Percentiles rank a stretch among this genome's conserved stretches.
These are phyloP conservation scores for Madurella mycetomatis DNA, from an alignment of 2,329 filamentous ascomycete species.

Conservation along the genomic window DNA sequence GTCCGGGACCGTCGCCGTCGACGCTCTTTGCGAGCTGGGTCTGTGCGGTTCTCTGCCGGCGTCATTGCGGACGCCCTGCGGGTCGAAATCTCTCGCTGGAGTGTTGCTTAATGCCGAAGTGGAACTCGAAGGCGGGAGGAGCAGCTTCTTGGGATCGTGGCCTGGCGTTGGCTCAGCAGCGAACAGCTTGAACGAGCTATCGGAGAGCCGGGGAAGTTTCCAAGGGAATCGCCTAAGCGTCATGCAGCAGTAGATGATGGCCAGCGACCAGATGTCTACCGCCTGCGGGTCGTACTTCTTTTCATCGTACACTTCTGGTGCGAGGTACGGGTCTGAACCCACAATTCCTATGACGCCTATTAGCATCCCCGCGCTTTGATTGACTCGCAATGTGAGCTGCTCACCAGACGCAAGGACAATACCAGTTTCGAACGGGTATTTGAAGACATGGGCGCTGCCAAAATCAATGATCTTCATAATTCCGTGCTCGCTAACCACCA, in stretches of 20 bases:
- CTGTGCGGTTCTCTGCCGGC: conserved; percentile 9
- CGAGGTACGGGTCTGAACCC: conserved; percentile 88
- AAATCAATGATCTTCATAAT: conserved; percentile 99
- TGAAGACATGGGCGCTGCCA: conserved; percentile 93
- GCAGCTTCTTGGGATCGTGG: conserved; percentile 53
- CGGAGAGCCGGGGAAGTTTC: conserved; percentile 87
- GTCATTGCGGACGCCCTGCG: conserved; percentile 10
- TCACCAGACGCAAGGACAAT: conserved; percentile 76
- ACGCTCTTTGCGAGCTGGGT: conserved; percentile 15
- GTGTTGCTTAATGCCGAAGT: conserved; percentile 40
- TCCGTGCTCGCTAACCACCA: conserved; percentile 90
- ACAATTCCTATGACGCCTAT: conserved; percentile 52
- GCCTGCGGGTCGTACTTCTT: conserved; percentile 90
- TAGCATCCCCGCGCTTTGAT: background rate
- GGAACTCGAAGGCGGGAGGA: conserved; percentile 43
- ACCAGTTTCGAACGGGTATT: conserved; percentile 92
- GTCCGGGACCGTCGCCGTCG: conserved; percentile 13
- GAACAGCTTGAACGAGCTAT: conserved; percentile 94
- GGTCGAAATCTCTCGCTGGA: conserved; percentile 25
- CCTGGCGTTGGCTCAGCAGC: conserved; percentile 78
- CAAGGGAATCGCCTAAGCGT: conserved; percentile 90
- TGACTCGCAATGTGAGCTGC: conserved; percentile 28
- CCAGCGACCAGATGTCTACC: conserved; percentile 95
- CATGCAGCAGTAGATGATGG: conserved; percentile 99
- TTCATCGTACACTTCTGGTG: conserved; percentile 92